phyloP scores from a whole-genome alignment of 2,329 filamentous ascomycete species.

The Myrmaecium sp. region DNA sequence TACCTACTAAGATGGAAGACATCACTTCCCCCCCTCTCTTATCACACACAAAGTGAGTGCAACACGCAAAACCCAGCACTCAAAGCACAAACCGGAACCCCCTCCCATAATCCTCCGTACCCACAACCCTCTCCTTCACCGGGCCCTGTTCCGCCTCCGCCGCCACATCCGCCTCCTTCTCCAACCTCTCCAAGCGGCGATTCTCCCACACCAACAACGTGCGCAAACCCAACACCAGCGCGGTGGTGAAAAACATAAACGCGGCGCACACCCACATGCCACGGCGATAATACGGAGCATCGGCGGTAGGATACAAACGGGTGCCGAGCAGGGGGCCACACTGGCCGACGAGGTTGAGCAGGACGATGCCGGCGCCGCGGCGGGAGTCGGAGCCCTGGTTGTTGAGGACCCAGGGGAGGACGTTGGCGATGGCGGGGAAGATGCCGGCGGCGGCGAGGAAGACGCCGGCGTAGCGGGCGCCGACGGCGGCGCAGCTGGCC shows the following conservation, averaged over 20 bases:
- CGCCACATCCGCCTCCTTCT: too few species aligned
- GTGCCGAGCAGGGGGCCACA: conserved; percentile 21
- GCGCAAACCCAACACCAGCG: conserved; percentile 14
- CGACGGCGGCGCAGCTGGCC: conserved; percentile 33
- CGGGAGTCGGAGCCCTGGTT: conserved; percentile 55
- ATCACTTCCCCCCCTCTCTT: too few species aligned
- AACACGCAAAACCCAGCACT: too few species aligned
- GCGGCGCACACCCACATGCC: conserved; percentile 19
- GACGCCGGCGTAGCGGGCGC: conserved; percentile 33
- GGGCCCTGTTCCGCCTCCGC: too few species aligned
- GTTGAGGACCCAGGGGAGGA: conserved; percentile 52
- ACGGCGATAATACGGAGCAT: conserved; percentile 17
- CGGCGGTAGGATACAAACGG: conserved; percentile 15
- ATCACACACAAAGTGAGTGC: too few species aligned
- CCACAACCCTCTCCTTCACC: too few species aligned
- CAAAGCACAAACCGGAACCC: too few species aligned
- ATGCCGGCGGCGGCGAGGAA: conserved; percentile 43
- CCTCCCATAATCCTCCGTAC: too few species aligned
- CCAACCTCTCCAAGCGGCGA: conserved; percentile 16
- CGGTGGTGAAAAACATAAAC: conserved; percentile 20
- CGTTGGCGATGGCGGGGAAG: conserved; percentile 52
- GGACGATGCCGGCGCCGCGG: conserved; percentile 46
- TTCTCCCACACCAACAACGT: conserved; percentile 20
- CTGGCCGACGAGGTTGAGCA: conserved; percentile 50
- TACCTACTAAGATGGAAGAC: too few species aligned